Evolutionary conservation across 495 filamentous ascomycete species (phyloP).

Genomic region (Patellaria atrata): DNA sequence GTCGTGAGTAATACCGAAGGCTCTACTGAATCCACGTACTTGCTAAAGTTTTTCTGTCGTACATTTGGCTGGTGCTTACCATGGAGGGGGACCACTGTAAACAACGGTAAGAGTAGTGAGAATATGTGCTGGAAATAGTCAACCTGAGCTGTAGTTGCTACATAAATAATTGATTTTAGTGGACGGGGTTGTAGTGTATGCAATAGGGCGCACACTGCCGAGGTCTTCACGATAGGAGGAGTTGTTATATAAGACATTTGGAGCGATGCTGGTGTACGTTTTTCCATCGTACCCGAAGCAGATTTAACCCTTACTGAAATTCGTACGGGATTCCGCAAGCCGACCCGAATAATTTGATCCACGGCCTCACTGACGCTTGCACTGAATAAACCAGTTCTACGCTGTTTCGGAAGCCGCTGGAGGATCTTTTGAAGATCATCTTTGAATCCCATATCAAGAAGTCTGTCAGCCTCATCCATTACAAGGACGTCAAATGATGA

Average conservation of each 20-base stretch:
- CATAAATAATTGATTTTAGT: constrained; percentile 79
- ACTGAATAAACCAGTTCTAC: constrained; percentile 85
- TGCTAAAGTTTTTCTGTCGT: constrained; percentile 64
- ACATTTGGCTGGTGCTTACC: constrained; percentile 74
- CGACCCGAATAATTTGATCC: constrained; percentile 80
- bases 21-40: constrained; percentile 49
- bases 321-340: constrained; percentile 85
- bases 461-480: constrained; percentile 83
- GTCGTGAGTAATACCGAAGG: constrained; percentile 78
- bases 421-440: constrained; percentile 78
- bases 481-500: constrained; percentile 83
- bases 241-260: constrained; percentile 76
- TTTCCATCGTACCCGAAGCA: constrained; percentile 58
- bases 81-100: constrained; percentile 65
- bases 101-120: constrained; percentile 45
- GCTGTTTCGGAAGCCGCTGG: constrained; percentile 73
- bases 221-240: constrained; percentile 61
- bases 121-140: constrained; percentile 79
- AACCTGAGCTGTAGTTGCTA: constrained; percentile 89
- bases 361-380: constrained; percentile 86
- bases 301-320: constrained; percentile 83
- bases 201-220: constrained; percentile 56
- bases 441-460: constrained; percentile 92
- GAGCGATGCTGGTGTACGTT: constrained; percentile 76
- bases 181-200: constrained; percentile 52